These are phyloP conservation scores for Corylus avellana DNA, from an alignment of 306 rosid genomes.

Conservation along the genomic window DNA sequence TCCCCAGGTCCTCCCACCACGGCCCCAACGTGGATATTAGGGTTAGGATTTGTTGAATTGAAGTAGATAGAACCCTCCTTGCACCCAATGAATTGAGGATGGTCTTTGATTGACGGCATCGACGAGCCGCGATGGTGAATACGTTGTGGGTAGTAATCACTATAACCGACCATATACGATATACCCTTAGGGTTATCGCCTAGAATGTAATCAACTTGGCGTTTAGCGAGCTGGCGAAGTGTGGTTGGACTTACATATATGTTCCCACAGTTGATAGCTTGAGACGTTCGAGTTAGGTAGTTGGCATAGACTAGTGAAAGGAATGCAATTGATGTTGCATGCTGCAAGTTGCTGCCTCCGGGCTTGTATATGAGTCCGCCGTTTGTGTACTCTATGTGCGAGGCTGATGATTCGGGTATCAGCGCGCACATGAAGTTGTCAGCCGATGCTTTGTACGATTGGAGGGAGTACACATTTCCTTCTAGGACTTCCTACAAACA, in stretches of 20 bases:
- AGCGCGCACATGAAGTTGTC: slow-evolving; percentile 88
- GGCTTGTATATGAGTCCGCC: slow-evolving; percentile 92
- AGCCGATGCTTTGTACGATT: slow-evolving; percentile 73
- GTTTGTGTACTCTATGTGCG: slow-evolving; percentile 76
- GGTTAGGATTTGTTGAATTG: slow-evolving; percentile 72
- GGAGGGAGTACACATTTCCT: slow-evolving; percentile 57
- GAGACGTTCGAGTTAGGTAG: slow-evolving; percentile 62
- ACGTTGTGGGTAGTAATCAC: slow-evolving; percentile 60
- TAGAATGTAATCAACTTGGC: slow-evolving; percentile 84
- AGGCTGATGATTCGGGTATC: slow-evolving; percentile 67
- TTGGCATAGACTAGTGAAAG: slow-evolving; percentile 74
- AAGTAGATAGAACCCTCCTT: slow-evolving; percentile 74
- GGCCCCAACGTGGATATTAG: slow-evolving; percentile 79
- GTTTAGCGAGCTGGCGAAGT: slow-evolving; percentile 65
- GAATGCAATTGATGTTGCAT: slow-evolving; percentile 77
- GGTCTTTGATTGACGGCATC: slow-evolving; percentile 72
- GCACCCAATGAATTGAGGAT: slow-evolving; percentile 70
- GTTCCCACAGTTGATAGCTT: slow-evolving; percentile 68
- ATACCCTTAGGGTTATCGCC: slow-evolving; percentile 76
- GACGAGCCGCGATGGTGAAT: slow-evolving; percentile 96
- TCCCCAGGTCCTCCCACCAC: slow-evolving; percentile 85
- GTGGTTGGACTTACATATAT: slow-evolving; percentile 54
- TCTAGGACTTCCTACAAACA: slow-evolving; percentile 71
- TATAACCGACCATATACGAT: slow-evolving; percentile 91
- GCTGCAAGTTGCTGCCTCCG: slow-evolving; percentile 94